Evolutionary conservation across 2,329 filamentous ascomycete genomes (phyloP).

Genomic region (Talaromyces rugulosus): DNA sequence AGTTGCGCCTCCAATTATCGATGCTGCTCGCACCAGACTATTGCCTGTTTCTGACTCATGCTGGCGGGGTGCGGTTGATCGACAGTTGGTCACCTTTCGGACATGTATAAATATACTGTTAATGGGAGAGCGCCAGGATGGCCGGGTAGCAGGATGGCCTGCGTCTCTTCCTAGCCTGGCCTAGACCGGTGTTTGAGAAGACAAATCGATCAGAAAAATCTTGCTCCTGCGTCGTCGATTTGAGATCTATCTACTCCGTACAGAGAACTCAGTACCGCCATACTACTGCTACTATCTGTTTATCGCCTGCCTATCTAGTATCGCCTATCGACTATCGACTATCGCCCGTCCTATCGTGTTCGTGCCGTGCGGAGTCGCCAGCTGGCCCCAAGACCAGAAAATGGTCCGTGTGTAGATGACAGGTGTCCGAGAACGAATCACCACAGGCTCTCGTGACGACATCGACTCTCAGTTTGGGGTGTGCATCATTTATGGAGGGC

Average conservation of each 20-base stretch:
- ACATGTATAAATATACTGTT: background rate
- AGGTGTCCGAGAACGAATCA: slow-evolving; percentile 1
- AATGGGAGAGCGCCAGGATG: background rate
- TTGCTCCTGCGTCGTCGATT: background rate
- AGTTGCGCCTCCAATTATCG: background rate
- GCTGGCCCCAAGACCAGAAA: background rate
- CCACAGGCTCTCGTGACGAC: background rate
- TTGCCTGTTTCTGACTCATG: background rate
- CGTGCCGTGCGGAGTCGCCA: background rate
- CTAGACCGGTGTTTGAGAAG: background rate
- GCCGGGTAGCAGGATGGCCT: background rate
- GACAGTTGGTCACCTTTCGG: background rate
- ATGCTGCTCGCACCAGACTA: background rate
- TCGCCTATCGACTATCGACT: background rate
- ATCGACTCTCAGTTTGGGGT: background rate
- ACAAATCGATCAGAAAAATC: background rate
- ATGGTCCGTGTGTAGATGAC: slow-evolving; percentile 7
- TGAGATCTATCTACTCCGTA: background rate
- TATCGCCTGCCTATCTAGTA: background rate
- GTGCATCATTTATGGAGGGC: background rate
- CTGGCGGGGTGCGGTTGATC: background rate
- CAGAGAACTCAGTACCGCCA: too few species aligned
- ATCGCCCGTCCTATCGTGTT: background rate
- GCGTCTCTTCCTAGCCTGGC: background rate
- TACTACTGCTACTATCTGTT: background rate